Conservation (phyloP, 495 filamentous ascomycete genomes). For the Hypoxylon cercidicola region DNA sequence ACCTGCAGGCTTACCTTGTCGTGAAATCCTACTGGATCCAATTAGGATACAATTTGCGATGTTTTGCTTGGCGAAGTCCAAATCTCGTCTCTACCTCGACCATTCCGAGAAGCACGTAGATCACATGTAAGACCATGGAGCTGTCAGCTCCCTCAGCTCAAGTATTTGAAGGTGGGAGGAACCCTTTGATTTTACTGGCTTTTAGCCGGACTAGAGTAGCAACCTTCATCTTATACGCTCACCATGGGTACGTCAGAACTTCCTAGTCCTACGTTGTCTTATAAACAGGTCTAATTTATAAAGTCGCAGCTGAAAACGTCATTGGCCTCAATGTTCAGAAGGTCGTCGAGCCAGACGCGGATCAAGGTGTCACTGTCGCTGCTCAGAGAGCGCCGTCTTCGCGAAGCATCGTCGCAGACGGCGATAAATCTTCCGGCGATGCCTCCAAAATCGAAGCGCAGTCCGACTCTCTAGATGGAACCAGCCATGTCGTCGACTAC, state of each 20-base stretch:
- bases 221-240: not conserved
- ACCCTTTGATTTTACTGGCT: not conserved
- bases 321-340: slow-evolving; percentile 33
- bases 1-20: too few relatives aligned
- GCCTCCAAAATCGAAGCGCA: slow-evolving; percentile 11
- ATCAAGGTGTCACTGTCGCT: slow-evolving; percentile 1
- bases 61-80: too few relatives aligned
- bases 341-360: slow-evolving; percentile 31
- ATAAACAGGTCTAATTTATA: not conserved
- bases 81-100: not conserved
- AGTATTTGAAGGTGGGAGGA: slow-evolving; percentile 2
- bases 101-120: not conserved
- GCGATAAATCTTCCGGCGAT: not conserved
- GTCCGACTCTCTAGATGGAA: slow-evolving; percentile 16
- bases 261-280: not conserved
- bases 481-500: slow-evolving; percentile 19
- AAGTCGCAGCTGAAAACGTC: slow-evolving; percentile 34
- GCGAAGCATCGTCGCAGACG: not conserved
- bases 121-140: not conserved
- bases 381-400: slow-evolving; percentile 3
- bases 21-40: too few relatives aligned
- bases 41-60: too few relatives aligned
- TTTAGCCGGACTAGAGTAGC: slow-evolving; percentile 4
- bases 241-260: slow-evolving; percentile 26
- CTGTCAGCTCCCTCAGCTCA: not conserved